Base-by-base conservation (phyloP, 345 rosid genomes). In the Hypericum androsaemum region DNA sequence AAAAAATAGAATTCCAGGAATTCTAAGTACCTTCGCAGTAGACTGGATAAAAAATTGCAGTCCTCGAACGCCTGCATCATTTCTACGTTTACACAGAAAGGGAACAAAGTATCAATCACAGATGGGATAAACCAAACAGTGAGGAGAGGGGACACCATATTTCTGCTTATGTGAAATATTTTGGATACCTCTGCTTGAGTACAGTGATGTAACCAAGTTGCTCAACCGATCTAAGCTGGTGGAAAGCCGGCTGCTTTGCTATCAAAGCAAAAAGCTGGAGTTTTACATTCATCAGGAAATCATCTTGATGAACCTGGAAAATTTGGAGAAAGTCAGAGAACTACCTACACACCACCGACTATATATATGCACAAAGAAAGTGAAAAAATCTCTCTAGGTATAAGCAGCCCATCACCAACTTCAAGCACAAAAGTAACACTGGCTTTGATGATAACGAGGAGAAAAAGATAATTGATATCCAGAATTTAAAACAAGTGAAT, bases 171-270 rank as follows among this genome's bases (percentile, higher is more conserved):
- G n/a, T n/a, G n/a, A n/a, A 43, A 15, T 41, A 45, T 42, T 39
- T n/a, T 46, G 12, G 42, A 17, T 57, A 90, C 98, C 98, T 87
- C 66, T 67, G 82, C 64, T 61, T 55, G 37, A 90, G 92, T 17
- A 56, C 77, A 16, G 95, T 82, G 50, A 87, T 81, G 67, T 90
- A 90, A 42, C 98, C 96, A 62, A 90, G 96, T 64, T 87, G 96
- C 76, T 90, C 95, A 7, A 90, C 86, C 10, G 95, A 74, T 74
- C 98, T 76, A 71, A 90, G 98, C 79, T 90, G 98, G 75, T 90
- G 95, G 76, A 84, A 84, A 58, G 96, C 82, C 28, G 92, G 77
- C 71, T 87, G 89, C 77, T 87, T 87, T 67, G 95, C 89, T 22
- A 77, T 65, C 8, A 84, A 80, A 66, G 74, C 77, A 64, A 90